phyloP scores from a whole-genome alignment of 306 rosid genomes.

The Urtica urens region DNA sequence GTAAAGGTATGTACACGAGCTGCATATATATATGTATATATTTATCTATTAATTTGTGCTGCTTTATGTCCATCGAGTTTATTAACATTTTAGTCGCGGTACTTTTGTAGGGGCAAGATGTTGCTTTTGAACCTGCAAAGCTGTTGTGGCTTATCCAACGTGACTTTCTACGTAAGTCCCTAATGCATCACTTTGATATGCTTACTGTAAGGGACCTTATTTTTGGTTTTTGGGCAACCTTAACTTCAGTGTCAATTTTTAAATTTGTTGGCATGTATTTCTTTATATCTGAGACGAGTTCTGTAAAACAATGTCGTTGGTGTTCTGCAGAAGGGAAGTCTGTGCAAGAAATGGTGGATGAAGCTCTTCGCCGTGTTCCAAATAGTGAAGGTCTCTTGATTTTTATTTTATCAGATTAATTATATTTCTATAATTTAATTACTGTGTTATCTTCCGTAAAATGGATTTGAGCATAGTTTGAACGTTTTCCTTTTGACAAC shows the following conservation, averaged over 20 bases:
- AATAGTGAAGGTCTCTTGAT: constrained; percentile 43
- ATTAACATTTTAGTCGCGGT: constrained; percentile 8
- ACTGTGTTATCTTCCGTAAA: constrained; percentile 14
- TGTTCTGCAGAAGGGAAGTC: constrained; percentile 71
- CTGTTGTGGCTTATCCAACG: constrained; percentile 99
- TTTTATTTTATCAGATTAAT: constrained; percentile 5
- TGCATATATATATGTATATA: too few species aligned
- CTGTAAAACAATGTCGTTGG: constrained; percentile 9
- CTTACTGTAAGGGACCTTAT: constrained; percentile 7
- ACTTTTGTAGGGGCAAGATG: constrained; percentile 71
- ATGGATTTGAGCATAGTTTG: constrained; percentile 18
- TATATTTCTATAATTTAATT: constrained; percentile 7
- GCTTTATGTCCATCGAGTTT: constrained; percentile 8
- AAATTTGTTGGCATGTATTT: not conserved
- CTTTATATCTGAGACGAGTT: not conserved
- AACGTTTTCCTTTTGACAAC: too few species aligned
- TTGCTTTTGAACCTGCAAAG: constrained; percentile 98
- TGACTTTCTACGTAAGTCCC: constrained; percentile 82
- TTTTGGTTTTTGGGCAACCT: not conserved
- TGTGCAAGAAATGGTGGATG: constrained; percentile 87
- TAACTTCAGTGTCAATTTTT: not conserved
- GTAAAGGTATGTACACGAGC: too few species aligned
- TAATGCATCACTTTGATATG: constrained; percentile 6
- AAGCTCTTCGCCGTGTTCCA: constrained; percentile 77
- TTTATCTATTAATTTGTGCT: constrained; percentile 12